phyloP scores from a whole-genome alignment of 306 rosid genomes.

The Pterocarpus santalinus region DNA sequence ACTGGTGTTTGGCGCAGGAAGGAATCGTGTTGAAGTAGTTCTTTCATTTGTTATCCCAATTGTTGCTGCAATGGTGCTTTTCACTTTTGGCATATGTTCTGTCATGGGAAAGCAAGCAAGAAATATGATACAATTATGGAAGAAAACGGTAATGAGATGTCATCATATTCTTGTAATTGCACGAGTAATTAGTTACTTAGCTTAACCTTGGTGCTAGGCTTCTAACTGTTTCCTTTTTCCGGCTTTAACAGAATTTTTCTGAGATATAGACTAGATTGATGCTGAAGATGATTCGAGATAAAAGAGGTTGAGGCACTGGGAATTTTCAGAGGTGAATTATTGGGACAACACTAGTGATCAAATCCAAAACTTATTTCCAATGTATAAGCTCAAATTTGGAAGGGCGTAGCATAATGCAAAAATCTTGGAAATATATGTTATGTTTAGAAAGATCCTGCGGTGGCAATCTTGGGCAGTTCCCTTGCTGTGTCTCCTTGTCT shows the following conservation, averaged over 20 bases:
- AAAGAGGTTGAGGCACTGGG: neutral
- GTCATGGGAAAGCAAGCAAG: constrained; percentile 47
- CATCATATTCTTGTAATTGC: neutral
- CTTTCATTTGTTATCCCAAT: constrained; percentile 54
- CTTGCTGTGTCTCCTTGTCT: neutral
- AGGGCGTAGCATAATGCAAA: neutral
- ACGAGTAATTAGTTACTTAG: neutral
- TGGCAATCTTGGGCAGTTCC: neutral
- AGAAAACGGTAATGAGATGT: constrained; percentile 43
- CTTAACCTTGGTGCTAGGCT: neutral
- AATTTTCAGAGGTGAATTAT: neutral
- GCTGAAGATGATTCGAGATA: neutral
- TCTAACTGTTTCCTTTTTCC: constrained; percentile 7
- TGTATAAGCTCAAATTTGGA: neutral
- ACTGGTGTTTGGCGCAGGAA: constrained; percentile 35
- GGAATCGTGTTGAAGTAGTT: constrained; percentile 45
- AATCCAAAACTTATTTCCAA: neutral
- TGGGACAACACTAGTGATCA: neutral
- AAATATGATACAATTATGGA: constrained; percentile 26
- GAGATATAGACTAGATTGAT: constrained; percentile 32
- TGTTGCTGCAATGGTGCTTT: constrained; percentile 47
- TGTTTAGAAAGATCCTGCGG: neutral
- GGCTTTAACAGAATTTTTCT: constrained; percentile 33
- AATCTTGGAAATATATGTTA: neutral
- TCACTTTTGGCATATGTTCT: constrained; percentile 51